Conservation (phyloP, 306 rosid species). For the Lathyrus aphaca region DNA sequence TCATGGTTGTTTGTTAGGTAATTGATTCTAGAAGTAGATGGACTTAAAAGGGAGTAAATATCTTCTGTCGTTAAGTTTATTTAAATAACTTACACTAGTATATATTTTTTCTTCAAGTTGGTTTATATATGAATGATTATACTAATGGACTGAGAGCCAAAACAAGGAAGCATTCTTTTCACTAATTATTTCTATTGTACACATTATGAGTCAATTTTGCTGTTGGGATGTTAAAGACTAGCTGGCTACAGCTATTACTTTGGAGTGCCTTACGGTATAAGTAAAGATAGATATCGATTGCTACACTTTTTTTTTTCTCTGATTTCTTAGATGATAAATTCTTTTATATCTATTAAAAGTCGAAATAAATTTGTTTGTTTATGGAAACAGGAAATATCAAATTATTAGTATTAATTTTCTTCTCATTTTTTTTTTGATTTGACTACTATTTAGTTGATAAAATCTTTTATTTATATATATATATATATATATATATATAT, state of each 20-base stretch:
- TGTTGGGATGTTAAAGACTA: slow-evolving; percentile 10
- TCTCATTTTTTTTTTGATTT: no score
- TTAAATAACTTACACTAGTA: background rate
- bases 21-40: background rate
- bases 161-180: slow-evolving; percentile 24
- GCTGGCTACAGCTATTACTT: slow-evolving; percentile 33
- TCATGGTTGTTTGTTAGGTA: slow-evolving; percentile 24
- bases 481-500: no score
- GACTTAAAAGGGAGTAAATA: slow-evolving; percentile 33
- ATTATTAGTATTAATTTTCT: no score
- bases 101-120: background rate
- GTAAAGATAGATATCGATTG: slow-evolving; percentile 7
- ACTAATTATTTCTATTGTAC: background rate
- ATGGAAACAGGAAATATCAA: no score
- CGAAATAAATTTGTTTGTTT: no score
- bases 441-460: no score
- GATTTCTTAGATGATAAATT: no score
- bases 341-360: no score
- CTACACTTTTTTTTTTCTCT: background rate
- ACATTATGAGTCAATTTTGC: slow-evolving; percentile 27
- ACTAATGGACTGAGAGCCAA: background rate
- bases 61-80: background rate
- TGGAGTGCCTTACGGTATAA: slow-evolving; percentile 26
- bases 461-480: no score
- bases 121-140: background rate